Percentiles rank a stretch among this genome's conserved stretches.
phyloP scores from a whole-genome alignment of 2,329 filamentous ascomycete genomes.

The Cladosporium sp. region DNA sequence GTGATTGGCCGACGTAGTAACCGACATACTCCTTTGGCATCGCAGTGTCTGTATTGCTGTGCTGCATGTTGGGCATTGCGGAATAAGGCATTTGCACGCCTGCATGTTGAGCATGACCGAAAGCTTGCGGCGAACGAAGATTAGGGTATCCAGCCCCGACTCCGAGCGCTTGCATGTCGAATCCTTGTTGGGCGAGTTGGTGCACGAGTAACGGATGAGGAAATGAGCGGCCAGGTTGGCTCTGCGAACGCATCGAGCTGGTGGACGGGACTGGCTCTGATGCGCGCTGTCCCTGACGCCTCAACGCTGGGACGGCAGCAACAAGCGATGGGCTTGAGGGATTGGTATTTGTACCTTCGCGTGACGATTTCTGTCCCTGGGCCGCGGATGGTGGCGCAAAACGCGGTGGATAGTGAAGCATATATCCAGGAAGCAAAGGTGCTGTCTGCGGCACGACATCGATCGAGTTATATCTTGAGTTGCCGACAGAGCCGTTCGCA shows the following conservation, averaged over 20 bases:
- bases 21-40: constrained; percentile 49
- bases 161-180: constrained; percentile 31
- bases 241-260: constrained; percentile 44
- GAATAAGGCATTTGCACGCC: constrained; percentile 23
- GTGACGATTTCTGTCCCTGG: constrained; percentile 33
- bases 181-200: constrained; percentile 35
- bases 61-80: constrained; percentile 16
- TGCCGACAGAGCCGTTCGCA: constrained; percentile 23
- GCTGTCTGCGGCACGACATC: constrained; percentile 33
- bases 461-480: constrained; percentile 25
- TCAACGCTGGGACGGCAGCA: constrained; percentile 39
- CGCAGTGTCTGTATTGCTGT: constrained; percentile 27
- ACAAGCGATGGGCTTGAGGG: constrained; percentile 47
- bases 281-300: constrained; percentile 39
- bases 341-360: constrained; percentile 44
- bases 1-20: constrained; percentile 45
- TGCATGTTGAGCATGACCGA: constrained; percentile 17
- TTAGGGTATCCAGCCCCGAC: constrained; percentile 28
- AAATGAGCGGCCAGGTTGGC: constrained; percentile 44
- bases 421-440: constrained; percentile 38
- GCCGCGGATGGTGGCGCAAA: constrained; percentile 36
- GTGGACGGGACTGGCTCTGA: constrained; percentile 40
- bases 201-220: constrained; percentile 37
- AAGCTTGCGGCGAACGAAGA: constrained; percentile 23
- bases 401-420: constrained; percentile 40